Conservation (phyloP, 257 asterid species). For the Linderniella brevidens region DNA sequence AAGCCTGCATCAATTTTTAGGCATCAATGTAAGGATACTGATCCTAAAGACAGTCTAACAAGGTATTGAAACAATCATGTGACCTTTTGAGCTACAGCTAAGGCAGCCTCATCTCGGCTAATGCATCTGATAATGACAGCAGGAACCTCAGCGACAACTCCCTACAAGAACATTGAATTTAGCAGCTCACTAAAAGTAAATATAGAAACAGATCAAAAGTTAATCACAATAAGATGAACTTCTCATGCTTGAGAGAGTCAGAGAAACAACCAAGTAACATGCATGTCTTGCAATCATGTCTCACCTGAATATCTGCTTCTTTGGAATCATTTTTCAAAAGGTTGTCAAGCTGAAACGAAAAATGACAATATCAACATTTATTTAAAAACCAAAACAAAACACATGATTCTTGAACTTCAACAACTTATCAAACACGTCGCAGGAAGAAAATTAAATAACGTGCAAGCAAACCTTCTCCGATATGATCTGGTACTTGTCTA, state of each 20-base stretch:
- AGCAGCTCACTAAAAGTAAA: neutral
- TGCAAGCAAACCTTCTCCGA: conserved; percentile 64
- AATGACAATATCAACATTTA: neutral
- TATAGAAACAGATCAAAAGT: neutral
- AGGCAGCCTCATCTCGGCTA: conserved; percentile 94
- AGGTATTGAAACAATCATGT: conserved; percentile 3
- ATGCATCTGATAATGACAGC: conserved; percentile 68
- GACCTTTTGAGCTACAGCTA: conserved; percentile 97
- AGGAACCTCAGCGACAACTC: conserved; percentile 83
- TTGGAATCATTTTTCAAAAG: conserved; percentile 41
- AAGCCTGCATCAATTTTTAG: conserved; percentile 34
- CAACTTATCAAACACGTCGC: neutral
- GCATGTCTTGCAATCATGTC: neutral
- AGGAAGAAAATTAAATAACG: conserved; percentile 5
- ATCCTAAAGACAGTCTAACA: conserved; percentile 5
- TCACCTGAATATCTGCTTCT: conserved; percentile 80
- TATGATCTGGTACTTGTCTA: conserved; percentile 70
- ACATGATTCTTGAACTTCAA: neutral
- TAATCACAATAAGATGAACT: neutral
- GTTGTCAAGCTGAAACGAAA: conserved; percentile 59
- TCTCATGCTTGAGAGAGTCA: neutral
- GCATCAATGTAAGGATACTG: conserved; percentile 5
- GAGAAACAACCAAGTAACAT: neutral
- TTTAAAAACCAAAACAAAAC: no score
- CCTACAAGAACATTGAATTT: conserved; percentile 25